Evolutionary conservation across 768 basidiomycete genomes (phyloP), one percentile per base, ranked within the genome.

Genomic region (Mrakia hoshinonis): DNA sequence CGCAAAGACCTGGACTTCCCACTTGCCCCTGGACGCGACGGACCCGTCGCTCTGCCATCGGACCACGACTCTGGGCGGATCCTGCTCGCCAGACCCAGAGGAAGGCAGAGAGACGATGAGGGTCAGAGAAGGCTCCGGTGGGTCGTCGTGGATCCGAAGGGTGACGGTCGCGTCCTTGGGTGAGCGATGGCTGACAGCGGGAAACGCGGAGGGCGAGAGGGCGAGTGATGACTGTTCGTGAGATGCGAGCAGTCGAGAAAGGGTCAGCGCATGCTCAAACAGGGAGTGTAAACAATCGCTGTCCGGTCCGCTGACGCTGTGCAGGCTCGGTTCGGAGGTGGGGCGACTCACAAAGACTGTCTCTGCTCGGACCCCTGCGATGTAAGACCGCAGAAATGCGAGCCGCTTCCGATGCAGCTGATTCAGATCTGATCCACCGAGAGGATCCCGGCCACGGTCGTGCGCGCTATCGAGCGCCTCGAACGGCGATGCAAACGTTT

Each of bases 351-450:
- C 69, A 65, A 65, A 47, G 6, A 70, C 39, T 22, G 34, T 11
- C 31, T 39, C 22, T 12, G 31, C 48, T 24, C 69, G n/a, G 62
- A 55, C 51, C 2, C 11, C 29, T 11, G 48, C 54, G 48, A 70
- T 46, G 48, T 61, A 70, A 20, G 24, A 13, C 7, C 13, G 22
- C 13, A 70, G 52, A 46, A 70, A 70, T 2, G 31, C 18, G 1
- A 64, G 49, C 9, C 69, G 62, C 39, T 63, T 64, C 18, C 22
- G 38, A 55, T 70, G 69, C 10, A 52, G 47, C 5, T 43, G 39
- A 7, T 26, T 31, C 9, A 49, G 3, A 11, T 22, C 15, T 24
- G 12, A 10, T 39, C 26, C 12, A 46, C 22, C 38, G 13, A 22
- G 64, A 49, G 13, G 24, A 4, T n/a, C n/a, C n/a, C n/a, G n/a